These are phyloP conservation scores for Globisporangium okanoganense DNA, from an alignment of 352 stramenopile genomes.

Conservation along the genomic window DNA sequence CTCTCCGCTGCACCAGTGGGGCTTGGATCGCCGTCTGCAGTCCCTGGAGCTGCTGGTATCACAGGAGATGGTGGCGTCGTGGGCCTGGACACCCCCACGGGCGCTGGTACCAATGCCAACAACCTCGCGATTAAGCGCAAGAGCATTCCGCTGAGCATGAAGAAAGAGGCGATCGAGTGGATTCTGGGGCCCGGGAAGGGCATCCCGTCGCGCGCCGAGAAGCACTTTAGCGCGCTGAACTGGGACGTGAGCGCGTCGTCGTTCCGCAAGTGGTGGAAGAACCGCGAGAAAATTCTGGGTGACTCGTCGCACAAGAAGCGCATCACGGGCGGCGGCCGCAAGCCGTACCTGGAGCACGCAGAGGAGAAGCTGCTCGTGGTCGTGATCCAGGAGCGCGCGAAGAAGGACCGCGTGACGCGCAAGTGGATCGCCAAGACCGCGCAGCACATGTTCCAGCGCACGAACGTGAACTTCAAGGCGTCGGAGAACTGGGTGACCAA, in stretches of 20 bases:
- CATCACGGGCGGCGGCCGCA: constrained; percentile 62
- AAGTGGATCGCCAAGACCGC: constrained; percentile 85
- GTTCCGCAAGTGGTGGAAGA: constrained; percentile 86
- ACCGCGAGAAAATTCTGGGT: constrained; percentile 73
- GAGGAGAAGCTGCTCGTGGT: constrained; percentile 74
- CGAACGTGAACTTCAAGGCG: constrained; percentile 64
- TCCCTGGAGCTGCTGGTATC: neutral
- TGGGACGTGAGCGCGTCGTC: constrained; percentile 76
- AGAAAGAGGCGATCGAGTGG: constrained; percentile 81
- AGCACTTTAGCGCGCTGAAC: constrained; percentile 65
- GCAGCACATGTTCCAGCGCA: constrained; percentile 83
- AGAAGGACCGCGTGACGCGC: constrained; percentile 74
- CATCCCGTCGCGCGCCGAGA: constrained; percentile 62
- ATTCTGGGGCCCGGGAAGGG: constrained; percentile 71
- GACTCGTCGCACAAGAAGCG: constrained; percentile 70
- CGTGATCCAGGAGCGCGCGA: constrained; percentile 70
- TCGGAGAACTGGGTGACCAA: constrained; percentile 84
- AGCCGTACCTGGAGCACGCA: constrained; percentile 61
- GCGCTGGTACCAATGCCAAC: neutral
- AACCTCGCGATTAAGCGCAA: constrained; percentile 45
- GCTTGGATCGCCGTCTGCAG: constrained; percentile 10
- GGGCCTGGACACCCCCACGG: neutral
- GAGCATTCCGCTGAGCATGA: constrained; percentile 78
- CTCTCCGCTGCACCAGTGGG: constrained; percentile 19
- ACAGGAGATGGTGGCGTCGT: neutral